A percentile compares a stretch with the other conserved stretches of the same genome.
Evolutionary conservation across 257 asterid genomes (phyloP).

Genomic region (Ilex aquifolium): DNA sequence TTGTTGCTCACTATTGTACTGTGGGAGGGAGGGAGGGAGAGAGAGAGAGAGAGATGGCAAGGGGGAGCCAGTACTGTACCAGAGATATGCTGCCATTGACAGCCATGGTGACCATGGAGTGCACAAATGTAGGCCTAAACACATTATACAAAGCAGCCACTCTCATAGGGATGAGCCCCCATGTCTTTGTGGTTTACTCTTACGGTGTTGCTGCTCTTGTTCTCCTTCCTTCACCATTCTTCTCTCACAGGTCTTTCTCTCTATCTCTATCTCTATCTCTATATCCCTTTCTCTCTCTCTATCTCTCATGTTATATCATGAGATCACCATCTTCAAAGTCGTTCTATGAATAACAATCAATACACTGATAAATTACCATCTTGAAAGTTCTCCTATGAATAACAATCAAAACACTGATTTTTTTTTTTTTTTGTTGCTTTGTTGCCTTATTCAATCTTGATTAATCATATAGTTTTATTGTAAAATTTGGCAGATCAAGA

Average conservation of each 20-base stretch:
- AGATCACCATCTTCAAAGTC: not conserved
- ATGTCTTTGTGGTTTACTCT: constrained; percentile 71
- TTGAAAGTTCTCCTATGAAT: no score
- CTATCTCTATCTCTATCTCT: not conserved
- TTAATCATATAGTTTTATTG: not conserved
- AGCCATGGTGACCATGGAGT: constrained; percentile 61
- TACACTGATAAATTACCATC: no score
- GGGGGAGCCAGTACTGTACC: constrained; percentile 29
- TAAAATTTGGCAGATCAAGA: constrained; percentile 40
- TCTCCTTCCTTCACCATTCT: constrained; percentile 61
- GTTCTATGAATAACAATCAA: no score
- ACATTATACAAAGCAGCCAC: constrained; percentile 80
- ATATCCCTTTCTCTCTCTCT: not conserved
- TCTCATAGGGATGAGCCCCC: constrained; percentile 58
- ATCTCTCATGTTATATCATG: not conserved
- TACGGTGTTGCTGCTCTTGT: constrained; percentile 65
- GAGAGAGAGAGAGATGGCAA: constrained; percentile 9
- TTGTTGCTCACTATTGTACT: no score
- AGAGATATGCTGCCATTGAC: constrained; percentile 53
- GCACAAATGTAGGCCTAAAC: constrained; percentile 70
- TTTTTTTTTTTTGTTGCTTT: no score
- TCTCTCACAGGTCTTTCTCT: constrained; percentile 41
- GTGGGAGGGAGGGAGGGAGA: not conserved
- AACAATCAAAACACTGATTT: no score
- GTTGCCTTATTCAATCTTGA: no score